These are phyloP conservation scores for Rosa multiflora DNA, from an alignment of 306 rosid species.

Conservation along the genomic window DNA sequence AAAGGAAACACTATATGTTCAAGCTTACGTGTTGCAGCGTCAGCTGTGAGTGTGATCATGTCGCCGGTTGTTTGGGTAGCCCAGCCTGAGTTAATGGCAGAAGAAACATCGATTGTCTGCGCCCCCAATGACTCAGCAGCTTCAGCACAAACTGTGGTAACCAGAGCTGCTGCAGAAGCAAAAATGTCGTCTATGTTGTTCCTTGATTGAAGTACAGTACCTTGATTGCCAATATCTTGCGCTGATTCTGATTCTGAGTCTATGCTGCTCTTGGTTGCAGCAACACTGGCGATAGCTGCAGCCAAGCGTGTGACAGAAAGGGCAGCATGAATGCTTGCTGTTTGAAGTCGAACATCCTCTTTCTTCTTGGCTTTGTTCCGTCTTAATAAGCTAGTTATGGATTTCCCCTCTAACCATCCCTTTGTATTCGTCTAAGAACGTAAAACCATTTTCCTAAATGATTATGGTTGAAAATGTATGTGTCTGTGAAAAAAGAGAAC, in stretches of 20 bases:
- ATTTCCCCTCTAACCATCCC: constrained; percentile 7
- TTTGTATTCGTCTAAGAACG: background rate
- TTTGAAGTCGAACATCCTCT: constrained; percentile 25
- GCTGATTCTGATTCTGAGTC: constrained; percentile 5
- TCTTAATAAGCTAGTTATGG: constrained; percentile 12
- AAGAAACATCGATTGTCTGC: constrained; percentile 16
- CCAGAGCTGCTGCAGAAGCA: constrained; percentile 32
- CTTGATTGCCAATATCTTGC: background rate
- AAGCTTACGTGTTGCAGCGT: constrained; percentile 28
- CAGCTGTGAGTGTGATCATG: constrained; percentile 27
- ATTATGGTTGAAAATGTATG: background rate
- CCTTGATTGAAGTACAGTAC: background rate
- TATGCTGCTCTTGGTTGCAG: constrained; percentile 11
- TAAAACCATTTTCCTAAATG: background rate
- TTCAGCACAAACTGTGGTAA: constrained; percentile 31
- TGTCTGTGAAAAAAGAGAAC: background rate
- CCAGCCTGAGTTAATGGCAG: constrained; percentile 32
- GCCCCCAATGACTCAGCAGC: constrained; percentile 28
- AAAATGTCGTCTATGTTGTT: constrained; percentile 10
- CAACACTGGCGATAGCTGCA: constrained; percentile 31
- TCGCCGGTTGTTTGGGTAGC: constrained; percentile 16
- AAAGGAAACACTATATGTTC: background rate
- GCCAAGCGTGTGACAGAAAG: constrained; percentile 30
- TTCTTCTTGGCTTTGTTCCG: constrained; percentile 10
- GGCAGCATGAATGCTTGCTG: constrained; percentile 28